Evolutionary conservation across 2,329 filamentous ascomycete species (phyloP).

Genomic region (Trichophyton equinum): DNA sequence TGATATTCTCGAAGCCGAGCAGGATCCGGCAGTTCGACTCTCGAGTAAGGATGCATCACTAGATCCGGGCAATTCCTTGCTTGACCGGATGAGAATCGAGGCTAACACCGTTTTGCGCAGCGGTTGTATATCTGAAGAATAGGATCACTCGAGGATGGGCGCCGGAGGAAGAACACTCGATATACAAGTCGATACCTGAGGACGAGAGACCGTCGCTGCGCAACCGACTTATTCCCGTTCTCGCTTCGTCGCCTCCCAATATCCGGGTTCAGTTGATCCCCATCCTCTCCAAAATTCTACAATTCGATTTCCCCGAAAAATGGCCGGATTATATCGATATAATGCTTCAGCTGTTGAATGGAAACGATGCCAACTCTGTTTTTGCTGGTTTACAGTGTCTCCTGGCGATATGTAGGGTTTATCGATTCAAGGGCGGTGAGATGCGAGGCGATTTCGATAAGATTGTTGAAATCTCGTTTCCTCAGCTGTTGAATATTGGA

Average conservation of each 20-base stretch:
- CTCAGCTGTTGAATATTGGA: constrained; percentile 73
- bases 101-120: constrained; percentile 36
- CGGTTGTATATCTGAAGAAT: constrained; percentile 96
- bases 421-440: constrained; percentile 81
- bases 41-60: constrained; percentile 54
- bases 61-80: constrained; percentile 15
- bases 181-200: constrained; percentile 66
- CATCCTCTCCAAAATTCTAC: constrained; percentile 87
- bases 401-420: constrained; percentile 86
- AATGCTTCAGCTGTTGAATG: constrained; percentile 75
- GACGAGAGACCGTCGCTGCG: constrained; percentile 79
- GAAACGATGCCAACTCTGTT: constrained; percentile 73
- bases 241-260: constrained; percentile 65
- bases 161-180: constrained; percentile 58
- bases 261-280: constrained; percentile 89
- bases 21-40: constrained; percentile 70
- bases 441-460: constrained; percentile 79
- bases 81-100: constrained; percentile 4
- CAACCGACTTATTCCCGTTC: constrained; percentile 75
- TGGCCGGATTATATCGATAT: constrained; percentile 94
- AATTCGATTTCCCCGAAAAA: constrained; percentile 84
- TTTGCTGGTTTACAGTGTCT: constrained; percentile 90
- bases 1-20: constrained; percentile 79
- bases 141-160: constrained; percentile 88
- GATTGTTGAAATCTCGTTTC: constrained; percentile 85